Evolutionary conservation across 2,329 filamentous ascomycete species (phyloP), one percentile per base, ranked within the genome.

Genomic region (Aspergillus thermomutatus): DNA sequence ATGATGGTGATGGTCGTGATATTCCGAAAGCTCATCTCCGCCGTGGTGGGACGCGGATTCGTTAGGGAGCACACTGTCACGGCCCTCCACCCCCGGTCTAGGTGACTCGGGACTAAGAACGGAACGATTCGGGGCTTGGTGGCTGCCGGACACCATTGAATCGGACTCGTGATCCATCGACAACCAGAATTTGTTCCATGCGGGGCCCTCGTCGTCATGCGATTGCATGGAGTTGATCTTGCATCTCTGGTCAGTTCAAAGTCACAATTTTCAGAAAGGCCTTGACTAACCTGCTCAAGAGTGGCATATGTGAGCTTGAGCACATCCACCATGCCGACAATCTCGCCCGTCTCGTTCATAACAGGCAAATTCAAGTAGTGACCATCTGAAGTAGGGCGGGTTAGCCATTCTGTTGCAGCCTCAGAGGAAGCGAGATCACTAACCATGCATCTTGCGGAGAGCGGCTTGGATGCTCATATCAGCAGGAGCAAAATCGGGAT

Each of bases 171-270:
- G 87, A 74, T 97, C 86, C 67, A 99, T 87, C 0, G 94, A 97
- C 64, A 97, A 82, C 94, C 94, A 99, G 79, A 99, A 99, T 77
- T 97, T 99, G 80, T 97, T 97, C 94, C 94, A 99, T 6, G 94
- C 94, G 4, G 94, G 94, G 0, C 94, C 94, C 77, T 99, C 94
- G 66, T 86, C 91, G 71, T 96, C 93, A 45, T 85, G 85, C 53
- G 87, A 92, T 43, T 85, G 87, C 88, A 99, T 97, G 57, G 91
- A 92, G 80, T 97, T 97, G 70, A 88, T 87, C 82, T 88, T 62
- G 17, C 53, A 43, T n/a, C 37, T n/a, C 21, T 1, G 27, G 23
- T 60, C 40, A 64, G 58, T 37, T 26, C 21, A 25, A 37, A 5
- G n/a, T 37, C 17, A 10, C 8, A 2, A 11, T 10, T 4, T 2